Base-by-base conservation (phyloP, 1,284 basidiomycete species). In the Ustilago trichophora region DNA sequence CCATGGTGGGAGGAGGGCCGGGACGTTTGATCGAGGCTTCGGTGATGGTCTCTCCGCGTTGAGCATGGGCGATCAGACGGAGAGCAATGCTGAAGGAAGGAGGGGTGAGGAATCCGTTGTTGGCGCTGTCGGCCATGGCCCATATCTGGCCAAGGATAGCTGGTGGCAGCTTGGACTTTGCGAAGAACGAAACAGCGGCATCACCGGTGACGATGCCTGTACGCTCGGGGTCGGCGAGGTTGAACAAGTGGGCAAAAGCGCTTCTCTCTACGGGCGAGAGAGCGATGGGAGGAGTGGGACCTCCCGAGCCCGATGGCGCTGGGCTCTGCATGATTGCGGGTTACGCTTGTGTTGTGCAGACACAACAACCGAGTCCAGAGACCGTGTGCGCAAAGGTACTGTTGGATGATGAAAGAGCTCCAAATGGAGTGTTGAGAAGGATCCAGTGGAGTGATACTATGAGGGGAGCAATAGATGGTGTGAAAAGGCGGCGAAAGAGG, bases 51-150 rank as follows among this genome's bases (percentile, higher is more conserved):
- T 91, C 89, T 50, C 93, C 92, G 65, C 89, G 88, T 84, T 98
- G 96, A 3, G 93, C 90, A 86, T 92, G 92, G 2, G 90, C 93
- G 70, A 98, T 93, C 37, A 98, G 85, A 50, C 96, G 87, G 22
- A 96, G 85, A 9, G 92, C 93, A 60, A 91, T 91, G 89, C 78
- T 93, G 90, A 80, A 81, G 7, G 70, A 53, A 13, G 72, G 70
- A 3, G 75, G 68, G 4, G 73, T 76, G 52, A 99, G 71, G 54
- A 78, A 80, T 22, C 79, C 79, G 38, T 80, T 80, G 68, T 80
- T 80, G 31, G 56, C 90, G 45, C 90, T 89, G 84, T 99, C 96
- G 34, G 93, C 89, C 59, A 98, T 84, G 49, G 85, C 87, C 95
- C 96, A 99, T 73, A 99, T 90, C 84, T 96, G 91, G 35, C 93